Evolutionary conservation across 352 stramenopile species (phyloP).

Genomic region (Globisporangium apiculatum): DNA sequence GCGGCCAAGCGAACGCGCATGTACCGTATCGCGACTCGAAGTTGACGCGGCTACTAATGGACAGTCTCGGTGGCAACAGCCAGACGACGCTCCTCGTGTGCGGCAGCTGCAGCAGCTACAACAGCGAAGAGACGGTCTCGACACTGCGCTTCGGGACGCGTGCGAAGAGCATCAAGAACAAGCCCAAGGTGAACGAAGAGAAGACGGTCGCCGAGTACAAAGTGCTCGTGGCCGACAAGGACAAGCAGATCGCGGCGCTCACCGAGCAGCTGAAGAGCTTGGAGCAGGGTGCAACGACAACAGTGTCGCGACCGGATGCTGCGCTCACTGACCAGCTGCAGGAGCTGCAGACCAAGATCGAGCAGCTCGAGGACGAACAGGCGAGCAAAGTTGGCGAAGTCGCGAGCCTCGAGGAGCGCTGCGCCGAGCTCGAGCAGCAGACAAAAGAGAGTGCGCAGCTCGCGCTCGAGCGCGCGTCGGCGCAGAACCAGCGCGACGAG

Average conservation of each 20-base stretch:
- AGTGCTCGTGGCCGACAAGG: slow-evolving; percentile 45
- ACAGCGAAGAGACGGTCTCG: slow-evolving; percentile 62
- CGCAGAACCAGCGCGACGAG: slow-evolving; percentile 39
- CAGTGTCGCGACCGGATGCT: neutral
- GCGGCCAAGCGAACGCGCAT: slow-evolving; percentile 81
- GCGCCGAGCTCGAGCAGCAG: slow-evolving; percentile 36
- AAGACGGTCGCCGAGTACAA: slow-evolving; percentile 79
- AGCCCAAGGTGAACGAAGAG: slow-evolving; percentile 84
- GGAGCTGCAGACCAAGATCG: slow-evolving; percentile 37
- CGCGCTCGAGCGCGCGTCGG: slow-evolving; percentile 28
- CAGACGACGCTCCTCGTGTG: slow-evolving; percentile 67
- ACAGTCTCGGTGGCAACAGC: slow-evolving; percentile 73
- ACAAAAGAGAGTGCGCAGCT: slow-evolving; percentile 32
- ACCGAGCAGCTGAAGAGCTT: slow-evolving; percentile 27
- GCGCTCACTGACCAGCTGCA: slow-evolving; percentile 17
- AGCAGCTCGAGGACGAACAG: slow-evolving; percentile 57
- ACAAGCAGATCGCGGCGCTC: slow-evolving; percentile 41
- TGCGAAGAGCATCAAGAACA: slow-evolving; percentile 78
- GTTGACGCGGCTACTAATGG: slow-evolving; percentile 81
- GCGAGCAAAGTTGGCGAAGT: slow-evolving; percentile 45
- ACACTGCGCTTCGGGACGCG: slow-evolving; percentile 73
- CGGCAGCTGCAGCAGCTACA: slow-evolving; percentile 59
- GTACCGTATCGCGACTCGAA: slow-evolving; percentile 90
- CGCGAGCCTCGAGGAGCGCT: slow-evolving; percentile 44
- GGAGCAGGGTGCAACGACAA: neutral